Base-by-base conservation (phyloP, 2,329 filamentous ascomycete genomes). In the Cercospora citrullina region DNA sequence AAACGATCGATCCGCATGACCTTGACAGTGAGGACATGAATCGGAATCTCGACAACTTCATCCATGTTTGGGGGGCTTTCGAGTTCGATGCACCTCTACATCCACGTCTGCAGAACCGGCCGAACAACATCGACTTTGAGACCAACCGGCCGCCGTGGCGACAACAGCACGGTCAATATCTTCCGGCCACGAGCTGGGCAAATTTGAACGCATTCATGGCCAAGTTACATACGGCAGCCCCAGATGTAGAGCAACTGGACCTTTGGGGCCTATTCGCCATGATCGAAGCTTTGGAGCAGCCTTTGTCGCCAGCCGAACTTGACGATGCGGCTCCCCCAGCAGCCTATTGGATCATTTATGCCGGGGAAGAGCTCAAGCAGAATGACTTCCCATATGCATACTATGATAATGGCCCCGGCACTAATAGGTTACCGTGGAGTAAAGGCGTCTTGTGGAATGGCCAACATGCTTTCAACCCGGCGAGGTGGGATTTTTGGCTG, bases 401-500 rank as follows among this genome's bases (percentile, higher is more conserved):
- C 5, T 48, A 48, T 21, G 59, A 10, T 1, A 2, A 26, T 7
- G 8, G 31, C 4, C 10, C 14, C 3, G 59, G 36, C 1, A 1
- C 2, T 2, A 62, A 45, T 9, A 42, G 59, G 7, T 31, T 14
- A 23, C 2, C 8, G 2, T 62, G 60, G 60, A 62, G 60, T 3
- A 62, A 51, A 31, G 60, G 60, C 5, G 21, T 28, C 1, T 14
- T 62, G 60, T 62, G 60, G 39, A 4, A 62, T 2, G 60, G 60
- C 21, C 33, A 51, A 16, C 60, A 62, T 8, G 60, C 60, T 9
- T 62, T 62, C 39, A 62, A 62, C 2, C 36, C 21, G 18, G 60
- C 33, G 10, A 62, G 60, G 26, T 51, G 60, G 60, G 36, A 51
- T 4, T 62, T 51, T n/a, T 62, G 60, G 60, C 23, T 62, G 39